Conservation (phyloP, 169 alveolate genomes). For the Plasmodium gallinaceum region DNA sequence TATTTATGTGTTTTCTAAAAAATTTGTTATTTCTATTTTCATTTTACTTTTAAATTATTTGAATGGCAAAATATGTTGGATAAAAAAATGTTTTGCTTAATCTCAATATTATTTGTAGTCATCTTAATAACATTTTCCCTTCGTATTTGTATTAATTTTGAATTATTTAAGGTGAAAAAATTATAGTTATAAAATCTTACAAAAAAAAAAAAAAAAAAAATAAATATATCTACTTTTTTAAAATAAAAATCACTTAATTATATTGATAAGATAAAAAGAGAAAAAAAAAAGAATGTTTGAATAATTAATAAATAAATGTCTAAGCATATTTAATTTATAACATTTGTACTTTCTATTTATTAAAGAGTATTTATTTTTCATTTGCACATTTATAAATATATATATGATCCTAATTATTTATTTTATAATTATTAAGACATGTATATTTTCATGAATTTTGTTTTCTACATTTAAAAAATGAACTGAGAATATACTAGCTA, state of each 20-base stretch:
- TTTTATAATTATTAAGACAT: no score
- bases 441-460: no score
- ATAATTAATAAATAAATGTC: conserved; percentile 6
- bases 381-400: no score
- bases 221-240: conserved; percentile 7
- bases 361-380: not conserved
- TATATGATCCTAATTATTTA: no score
- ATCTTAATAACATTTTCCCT: conserved; percentile 38
- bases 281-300: conserved; percentile 17
- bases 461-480: no score
- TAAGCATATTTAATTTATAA: no score
- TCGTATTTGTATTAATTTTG: conserved; percentile 17
- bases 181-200: conserved; percentile 4
- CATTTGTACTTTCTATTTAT: no score
- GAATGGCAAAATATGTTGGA: conserved; percentile 74
- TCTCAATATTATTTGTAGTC: conserved; percentile 56
- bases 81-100: conserved; percentile 64
- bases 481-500: not conserved
- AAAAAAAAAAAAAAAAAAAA: not conserved
- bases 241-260: not conserved
- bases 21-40: not conserved
- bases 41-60: conserved; percentile 67
- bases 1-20: conserved; percentile 11
- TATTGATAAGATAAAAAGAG: not conserved
- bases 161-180: not conserved